These are phyloP conservation scores for Rhexocercosporidium sp. DNA, from an alignment of 2,329 filamentous ascomycete species.

Conservation along the genomic window DNA sequence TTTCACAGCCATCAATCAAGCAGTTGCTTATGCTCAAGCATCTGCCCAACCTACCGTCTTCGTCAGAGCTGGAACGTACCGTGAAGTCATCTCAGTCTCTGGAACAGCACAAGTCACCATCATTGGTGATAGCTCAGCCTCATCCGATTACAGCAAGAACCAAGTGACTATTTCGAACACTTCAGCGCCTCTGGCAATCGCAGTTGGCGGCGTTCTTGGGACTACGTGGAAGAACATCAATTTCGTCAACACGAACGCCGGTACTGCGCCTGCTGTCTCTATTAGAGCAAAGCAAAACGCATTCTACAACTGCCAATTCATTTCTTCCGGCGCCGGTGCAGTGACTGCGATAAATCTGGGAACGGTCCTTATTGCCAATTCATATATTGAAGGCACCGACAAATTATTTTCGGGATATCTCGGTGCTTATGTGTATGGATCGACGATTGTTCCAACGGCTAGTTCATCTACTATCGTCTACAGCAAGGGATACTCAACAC, in stretches of 20 bases:
- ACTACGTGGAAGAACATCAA: conserved; percentile 17
- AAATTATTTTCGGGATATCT: conserved; percentile 13
- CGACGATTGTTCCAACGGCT: conserved; percentile 48
- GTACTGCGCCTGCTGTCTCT: conserved; percentile 10
- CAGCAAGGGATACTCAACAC: conserved; percentile 43
- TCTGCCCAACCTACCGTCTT: conserved; percentile 50
- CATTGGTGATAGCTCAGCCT: conserved; percentile 43
- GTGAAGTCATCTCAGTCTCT: conserved; percentile 47
- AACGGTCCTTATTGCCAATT: conserved; percentile 14
- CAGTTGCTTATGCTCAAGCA: conserved; percentile 50
- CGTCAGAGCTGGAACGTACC: conserved; percentile 51
- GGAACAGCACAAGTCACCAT: conserved; percentile 50
- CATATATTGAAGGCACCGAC: conserved; percentile 16
- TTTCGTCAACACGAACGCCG: conserved; percentile 5
- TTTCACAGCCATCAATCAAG: conserved; percentile 51
- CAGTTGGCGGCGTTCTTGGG: conserved; percentile 2
- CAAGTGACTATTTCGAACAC: conserved; percentile 46
- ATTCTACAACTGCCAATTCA: conserved; percentile 17
- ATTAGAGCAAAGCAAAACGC: conserved; percentile 7
- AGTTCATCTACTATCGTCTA: conserved; percentile 46
- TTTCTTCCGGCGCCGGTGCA: conserved; percentile 3
- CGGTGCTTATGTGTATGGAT: conserved; percentile 44
- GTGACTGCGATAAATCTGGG: conserved; percentile 3
- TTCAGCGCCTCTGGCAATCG: conserved; percentile 40
- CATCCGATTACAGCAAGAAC: conserved; percentile 45